phyloP scores from a whole-genome alignment of 306 rosid genomes.

The Vigna angularis region DNA sequence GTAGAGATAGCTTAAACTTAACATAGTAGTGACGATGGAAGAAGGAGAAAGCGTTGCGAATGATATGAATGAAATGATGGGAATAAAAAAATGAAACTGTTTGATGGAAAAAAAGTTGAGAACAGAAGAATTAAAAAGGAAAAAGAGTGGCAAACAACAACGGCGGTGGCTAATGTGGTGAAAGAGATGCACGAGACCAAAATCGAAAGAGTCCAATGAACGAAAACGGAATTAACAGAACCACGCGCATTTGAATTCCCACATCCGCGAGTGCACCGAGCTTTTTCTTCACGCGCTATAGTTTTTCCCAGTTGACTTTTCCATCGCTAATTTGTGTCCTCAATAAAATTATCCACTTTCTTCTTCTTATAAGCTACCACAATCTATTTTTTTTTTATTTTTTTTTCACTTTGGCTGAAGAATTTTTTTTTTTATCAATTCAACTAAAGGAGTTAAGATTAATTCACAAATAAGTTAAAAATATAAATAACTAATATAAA shows the following conservation, averaged over 20 bases:
- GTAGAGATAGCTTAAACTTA: not conserved
- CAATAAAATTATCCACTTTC: conserved; percentile 4
- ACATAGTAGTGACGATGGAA: conserved; percentile 50
- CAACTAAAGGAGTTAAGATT: no score
- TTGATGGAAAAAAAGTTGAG: no score
- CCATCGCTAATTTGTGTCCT: not conserved
- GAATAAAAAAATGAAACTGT: not conserved
- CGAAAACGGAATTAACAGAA: conserved; percentile 51
- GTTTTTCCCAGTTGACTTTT: conserved; percentile 36
- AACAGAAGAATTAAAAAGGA: not conserved
- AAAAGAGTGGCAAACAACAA: conserved; percentile 40
- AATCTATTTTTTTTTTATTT: no score
- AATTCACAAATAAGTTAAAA: no score
- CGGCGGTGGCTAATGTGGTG: conserved; percentile 27
- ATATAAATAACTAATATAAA: no score
- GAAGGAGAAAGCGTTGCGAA: not conserved
- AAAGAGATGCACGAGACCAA: conserved; percentile 17
- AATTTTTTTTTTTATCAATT: no score
- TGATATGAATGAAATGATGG: not conserved
- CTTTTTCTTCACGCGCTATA: conserved; percentile 10
- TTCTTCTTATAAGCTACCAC: no score
- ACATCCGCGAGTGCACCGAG: conserved; percentile 36
- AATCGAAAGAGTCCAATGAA: conserved; percentile 26
- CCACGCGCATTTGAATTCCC: conserved; percentile 58
- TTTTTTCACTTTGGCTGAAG: no score